Conservation (phyloP, 2,329 filamentous ascomycete species). For the Rachicladosporium sp. region DNA sequence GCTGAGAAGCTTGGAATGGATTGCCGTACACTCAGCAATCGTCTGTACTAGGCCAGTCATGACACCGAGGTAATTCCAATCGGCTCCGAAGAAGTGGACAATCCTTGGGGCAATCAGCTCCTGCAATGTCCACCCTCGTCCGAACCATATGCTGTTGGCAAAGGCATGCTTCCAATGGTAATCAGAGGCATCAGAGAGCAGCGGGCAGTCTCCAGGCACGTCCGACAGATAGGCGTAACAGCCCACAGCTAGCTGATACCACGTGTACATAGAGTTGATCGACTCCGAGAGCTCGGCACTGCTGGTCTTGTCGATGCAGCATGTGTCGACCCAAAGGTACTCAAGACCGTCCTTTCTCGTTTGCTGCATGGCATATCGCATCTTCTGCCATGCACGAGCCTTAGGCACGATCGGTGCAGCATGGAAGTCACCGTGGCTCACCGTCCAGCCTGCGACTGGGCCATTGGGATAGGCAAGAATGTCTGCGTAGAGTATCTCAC, state of each 20-base stretch:
- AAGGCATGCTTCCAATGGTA: neutral
- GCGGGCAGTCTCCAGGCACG: constrained; percentile 1
- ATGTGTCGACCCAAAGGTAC: constrained; percentile 6
- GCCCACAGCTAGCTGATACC: constrained; percentile 1
- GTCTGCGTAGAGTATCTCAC: neutral
- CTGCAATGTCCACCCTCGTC: constrained; percentile 12
- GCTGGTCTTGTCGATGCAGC: constrained; percentile 3
- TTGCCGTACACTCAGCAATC: constrained; percentile 9
- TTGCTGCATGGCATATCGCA: constrained; percentile 1
- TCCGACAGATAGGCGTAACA: constrained; percentile 12
- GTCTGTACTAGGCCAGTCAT: constrained; percentile 6
- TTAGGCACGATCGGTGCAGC: too few species aligned
- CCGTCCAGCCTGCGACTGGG: too few species aligned
- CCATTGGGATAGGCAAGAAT: neutral
- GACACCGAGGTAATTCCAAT: constrained; percentile 4
- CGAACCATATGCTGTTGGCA: constrained; percentile 2
- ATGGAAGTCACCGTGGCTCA: too few species aligned
- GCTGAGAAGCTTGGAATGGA: neutral
- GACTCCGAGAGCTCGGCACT: constrained; percentile 4
- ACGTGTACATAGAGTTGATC: constrained; percentile 5
- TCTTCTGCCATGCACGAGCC: neutral
- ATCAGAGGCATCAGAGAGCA: neutral
- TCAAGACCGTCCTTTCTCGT: constrained; percentile 10
- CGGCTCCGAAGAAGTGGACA: constrained; percentile 7
- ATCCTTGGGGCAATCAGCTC: constrained; percentile 11